Evolutionary conservation across 2,329 filamentous ascomycete genomes (phyloP), one percentile per base, ranked within the genome.

Genomic region (Penicillium sp.): DNA sequence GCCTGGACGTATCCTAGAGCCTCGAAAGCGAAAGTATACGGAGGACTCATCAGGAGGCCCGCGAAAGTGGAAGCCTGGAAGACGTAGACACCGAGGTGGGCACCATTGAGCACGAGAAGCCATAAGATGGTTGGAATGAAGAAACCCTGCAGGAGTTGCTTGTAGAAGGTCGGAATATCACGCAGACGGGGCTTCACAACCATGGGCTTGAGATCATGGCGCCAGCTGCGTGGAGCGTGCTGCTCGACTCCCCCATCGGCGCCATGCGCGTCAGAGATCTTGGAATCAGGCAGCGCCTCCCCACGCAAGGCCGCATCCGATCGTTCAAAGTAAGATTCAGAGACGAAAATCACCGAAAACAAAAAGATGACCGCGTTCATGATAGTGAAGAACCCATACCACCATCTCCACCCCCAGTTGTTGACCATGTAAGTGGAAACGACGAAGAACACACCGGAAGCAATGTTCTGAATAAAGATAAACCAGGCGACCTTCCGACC

Each of bases 381-480:
- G 10, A 65, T 56, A 2, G 45, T 58, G 57, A 65, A 62, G 44
- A 65, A 62, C 0, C 63, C 63, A 37, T 65, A 65, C 63, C 63
- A 65, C 63, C 63, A 65, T 55, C 60, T 54, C 63, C 63, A 65
- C 3, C 63, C 63, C 60, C 60, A 60, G 2, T 50, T 54, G 5
- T 40, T 44, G 30, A 65, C 63, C 60, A 65, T 65, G 28, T 65
- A 65, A 13, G 59, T 62, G 6, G 63, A 62, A 22, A 56, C 30
- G 17, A 65, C 60, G 22, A 60, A 62, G 37, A 65, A 62, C 4
- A 62, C 37, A 10, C 60, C 60, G 8, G 57, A 22, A 3, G 44
- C 28, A 26, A 65, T 53, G 30, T 62, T 62, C 55, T 65, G 63
- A 15, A 62, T 65, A 28, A 58, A 60, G 37, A 62, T 60, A 28